Conservation (phyloP, 1,284 basidiomycete genomes). For the Afroboletus lepidellus region DNA sequence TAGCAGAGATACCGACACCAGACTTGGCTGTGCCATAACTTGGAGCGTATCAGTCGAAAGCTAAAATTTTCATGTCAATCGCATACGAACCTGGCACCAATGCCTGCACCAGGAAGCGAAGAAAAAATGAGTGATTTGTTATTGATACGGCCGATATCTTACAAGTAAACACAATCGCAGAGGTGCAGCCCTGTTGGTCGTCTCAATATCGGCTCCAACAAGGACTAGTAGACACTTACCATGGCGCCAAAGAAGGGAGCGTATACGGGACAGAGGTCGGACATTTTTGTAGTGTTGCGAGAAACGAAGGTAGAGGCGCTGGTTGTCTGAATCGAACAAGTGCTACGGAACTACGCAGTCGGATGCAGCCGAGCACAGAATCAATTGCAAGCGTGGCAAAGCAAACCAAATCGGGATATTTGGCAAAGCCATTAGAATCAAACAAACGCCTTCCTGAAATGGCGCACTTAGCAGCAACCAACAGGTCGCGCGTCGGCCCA, state of each 20-base stretch:
- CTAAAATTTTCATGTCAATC: neutral
- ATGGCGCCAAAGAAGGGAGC: conserved; percentile 97
- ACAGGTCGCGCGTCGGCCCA: neutral
- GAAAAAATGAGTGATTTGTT: neutral
- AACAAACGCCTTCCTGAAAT: conserved; percentile 26
- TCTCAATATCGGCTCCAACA: conserved; percentile 11
- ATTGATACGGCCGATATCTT: conserved; percentile 34
- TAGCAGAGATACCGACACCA: conserved; percentile 97
- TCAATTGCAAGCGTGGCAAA: conserved; percentile 15
- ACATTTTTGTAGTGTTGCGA: conserved; percentile 46
- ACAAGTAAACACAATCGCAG: conserved; percentile 98
- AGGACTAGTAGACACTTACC: conserved; percentile 50
- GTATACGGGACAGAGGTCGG: conserved; percentile 90
- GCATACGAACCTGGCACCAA: conserved; percentile 32
- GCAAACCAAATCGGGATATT: conserved; percentile 16
- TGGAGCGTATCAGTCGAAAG: conserved; percentile 1
- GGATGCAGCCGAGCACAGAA: conserved; percentile 26
- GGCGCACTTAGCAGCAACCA: neutral
- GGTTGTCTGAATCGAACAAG: conserved; percentile 9
- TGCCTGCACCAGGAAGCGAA: conserved; percentile 15
- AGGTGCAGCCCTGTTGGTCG: conserved; percentile 78
- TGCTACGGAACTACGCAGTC: neutral
- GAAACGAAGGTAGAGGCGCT: conserved; percentile 1
- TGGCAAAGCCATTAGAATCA: conserved; percentile 31
- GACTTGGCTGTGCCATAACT: conserved; percentile 98